Conservation (phyloP, 192 early-diverging fungal genomes). For the Coemansia sp. region DNA sequence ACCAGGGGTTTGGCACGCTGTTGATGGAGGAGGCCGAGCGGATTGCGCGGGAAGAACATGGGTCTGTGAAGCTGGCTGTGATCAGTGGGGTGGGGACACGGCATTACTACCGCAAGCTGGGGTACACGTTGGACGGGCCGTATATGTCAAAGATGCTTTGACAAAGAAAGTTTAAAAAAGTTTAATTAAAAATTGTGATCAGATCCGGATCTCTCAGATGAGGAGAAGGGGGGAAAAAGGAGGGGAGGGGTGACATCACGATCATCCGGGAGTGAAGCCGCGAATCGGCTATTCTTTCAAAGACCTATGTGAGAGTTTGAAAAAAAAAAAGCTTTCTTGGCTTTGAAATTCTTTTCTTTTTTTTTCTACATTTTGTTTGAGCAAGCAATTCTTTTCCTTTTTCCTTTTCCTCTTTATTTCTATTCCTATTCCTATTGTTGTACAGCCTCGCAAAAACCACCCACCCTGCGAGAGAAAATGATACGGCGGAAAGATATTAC, state of each 20-base stretch:
- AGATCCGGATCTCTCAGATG: too few relatives aligned
- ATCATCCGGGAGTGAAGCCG: too few relatives aligned
- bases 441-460: not conserved
- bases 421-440: slow-evolving; percentile 2
- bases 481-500: slow-evolving; percentile 38
- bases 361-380: too few relatives aligned
- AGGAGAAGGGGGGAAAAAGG: too few relatives aligned
- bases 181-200: not conserved
- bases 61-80: slow-evolving; percentile 89
- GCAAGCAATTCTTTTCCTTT: too few relatives aligned
- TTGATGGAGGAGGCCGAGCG: slow-evolving; percentile 99
- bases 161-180: not conserved
- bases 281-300: too few relatives aligned
- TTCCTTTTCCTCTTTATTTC: slow-evolving; percentile 3
- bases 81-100: slow-evolving; percentile 98
- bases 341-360: too few relatives aligned
- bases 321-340: too few relatives aligned
- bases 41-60: slow-evolving; percentile 97
- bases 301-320: too few relatives aligned
- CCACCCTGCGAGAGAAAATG: slow-evolving; percentile 6
- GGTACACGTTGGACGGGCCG: slow-evolving; percentile 91
- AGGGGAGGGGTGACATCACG: too few relatives aligned
- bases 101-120: slow-evolving; percentile 97
- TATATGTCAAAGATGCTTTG: slow-evolving; percentile 98
- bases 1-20: slow-evolving; percentile 97